Evolutionary conservation across 768 basidiomycete genomes (phyloP).

Genomic region (Agaricus subrufescens): DNA sequence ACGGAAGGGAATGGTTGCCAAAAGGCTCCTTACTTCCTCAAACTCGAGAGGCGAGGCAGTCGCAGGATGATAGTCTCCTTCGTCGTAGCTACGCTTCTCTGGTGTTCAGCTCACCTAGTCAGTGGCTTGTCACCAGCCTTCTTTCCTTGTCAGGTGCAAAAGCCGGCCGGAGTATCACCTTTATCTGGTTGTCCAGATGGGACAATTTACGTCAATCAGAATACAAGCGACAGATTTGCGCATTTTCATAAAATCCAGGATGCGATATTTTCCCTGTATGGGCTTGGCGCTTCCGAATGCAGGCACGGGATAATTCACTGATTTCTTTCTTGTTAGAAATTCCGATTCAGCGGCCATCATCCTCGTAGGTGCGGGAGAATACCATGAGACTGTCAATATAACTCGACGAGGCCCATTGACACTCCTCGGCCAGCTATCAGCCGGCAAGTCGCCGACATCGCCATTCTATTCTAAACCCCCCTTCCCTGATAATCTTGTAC

Average conservation of each 20-base stretch:
- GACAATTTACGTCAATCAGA: constrained; percentile 53
- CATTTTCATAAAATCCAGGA: constrained; percentile 48
- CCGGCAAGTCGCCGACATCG: background rate
- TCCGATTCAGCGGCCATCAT: constrained; percentile 36
- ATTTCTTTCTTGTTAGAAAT: constrained; percentile 26
- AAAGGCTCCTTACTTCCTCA: too few relatives aligned
- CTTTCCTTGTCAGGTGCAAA: constrained; percentile 47
- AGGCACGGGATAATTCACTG: background rate
- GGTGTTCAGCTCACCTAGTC: background rate
- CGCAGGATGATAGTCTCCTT: background rate
- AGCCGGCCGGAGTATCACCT: constrained; percentile 35
- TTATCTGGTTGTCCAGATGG: constrained; percentile 50
- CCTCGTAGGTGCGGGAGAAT: constrained; percentile 54
- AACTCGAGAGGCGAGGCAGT: background rate
- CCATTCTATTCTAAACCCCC: constrained; percentile 28
- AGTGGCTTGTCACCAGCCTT: constrained; percentile 34
- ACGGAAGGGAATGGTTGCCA: too few relatives aligned
- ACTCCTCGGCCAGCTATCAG: constrained; percentile 38
- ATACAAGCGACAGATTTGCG: constrained; percentile 36
- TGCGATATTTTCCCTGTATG: constrained; percentile 53
- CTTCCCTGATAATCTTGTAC: constrained; percentile 47
- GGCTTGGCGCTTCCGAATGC: background rate
- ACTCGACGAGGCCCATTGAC: constrained; percentile 50
- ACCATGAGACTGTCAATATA: constrained; percentile 56
- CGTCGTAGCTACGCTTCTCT: background rate